Percentiles rank a stretch among this genome's conserved stretches.
Evolutionary conservation across 2,329 filamentous ascomycete genomes (phyloP).

Genomic region (Rhynchosporium graminicola): DNA sequence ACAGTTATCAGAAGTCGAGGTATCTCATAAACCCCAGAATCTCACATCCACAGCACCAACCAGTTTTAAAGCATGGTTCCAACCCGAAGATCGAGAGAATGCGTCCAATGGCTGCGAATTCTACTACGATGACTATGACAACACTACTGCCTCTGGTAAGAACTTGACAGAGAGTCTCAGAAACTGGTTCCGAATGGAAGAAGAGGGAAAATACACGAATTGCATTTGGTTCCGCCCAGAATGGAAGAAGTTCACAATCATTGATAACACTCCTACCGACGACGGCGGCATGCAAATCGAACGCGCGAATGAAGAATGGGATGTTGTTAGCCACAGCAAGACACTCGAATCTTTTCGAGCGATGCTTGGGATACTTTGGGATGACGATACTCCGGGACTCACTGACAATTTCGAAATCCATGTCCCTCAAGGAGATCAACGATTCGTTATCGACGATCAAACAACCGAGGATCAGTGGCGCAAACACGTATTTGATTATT

Average conservation of each 20-base stretch:
- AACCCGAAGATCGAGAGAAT: conserved; percentile 12
- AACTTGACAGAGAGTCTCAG: neutral
- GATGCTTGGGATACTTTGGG: neutral
- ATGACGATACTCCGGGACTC: neutral
- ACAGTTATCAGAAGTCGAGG: neutral
- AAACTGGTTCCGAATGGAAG: neutral
- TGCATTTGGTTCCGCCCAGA: conserved; percentile 31
- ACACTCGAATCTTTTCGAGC: neutral
- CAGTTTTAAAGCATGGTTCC: conserved; percentile 18
- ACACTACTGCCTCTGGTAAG: neutral
- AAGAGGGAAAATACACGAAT: neutral
- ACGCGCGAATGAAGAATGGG: neutral
- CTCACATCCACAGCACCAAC: neutral
- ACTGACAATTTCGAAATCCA: conserved; percentile 10
- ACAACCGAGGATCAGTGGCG: conserved; percentile 17
- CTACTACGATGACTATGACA: neutral
- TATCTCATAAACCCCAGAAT: neutral
- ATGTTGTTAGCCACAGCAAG: neutral
- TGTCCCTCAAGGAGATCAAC: neutral
- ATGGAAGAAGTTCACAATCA: conserved; percentile 19
- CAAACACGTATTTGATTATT: conserved; percentile 26
- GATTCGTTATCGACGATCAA: conserved; percentile 14
- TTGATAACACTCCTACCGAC: conserved; percentile 5
- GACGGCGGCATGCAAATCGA: neutral
- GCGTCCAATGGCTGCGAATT: neutral